phyloP scores from a whole-genome alignment of 805 yeast species.

The Danielia oregonensis region DNA sequence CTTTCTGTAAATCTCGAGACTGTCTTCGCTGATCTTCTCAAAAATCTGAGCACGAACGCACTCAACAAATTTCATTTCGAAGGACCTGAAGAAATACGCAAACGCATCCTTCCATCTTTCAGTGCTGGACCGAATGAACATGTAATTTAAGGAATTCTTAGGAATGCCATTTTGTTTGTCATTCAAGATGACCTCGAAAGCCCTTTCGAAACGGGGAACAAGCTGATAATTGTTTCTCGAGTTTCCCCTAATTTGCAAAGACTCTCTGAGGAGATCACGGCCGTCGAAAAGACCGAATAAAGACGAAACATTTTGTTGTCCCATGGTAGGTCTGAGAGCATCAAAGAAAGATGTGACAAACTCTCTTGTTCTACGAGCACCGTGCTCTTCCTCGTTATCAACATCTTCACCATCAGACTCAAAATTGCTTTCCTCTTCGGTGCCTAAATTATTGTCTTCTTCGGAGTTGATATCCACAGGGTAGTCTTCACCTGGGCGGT shows the following conservation, averaged over 20 bases:
- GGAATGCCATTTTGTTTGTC: conserved; percentile 5
- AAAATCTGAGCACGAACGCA: conserved; percentile 5
- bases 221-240: conserved; percentile 4
- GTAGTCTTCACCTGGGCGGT: not conserved
- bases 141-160: conserved; percentile 10
- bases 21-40: conserved; percentile 44
- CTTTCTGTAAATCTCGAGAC: conserved; percentile 35
- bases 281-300: conserved; percentile 12
- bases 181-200: conserved; percentile 19
- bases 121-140: conserved; percentile 45
- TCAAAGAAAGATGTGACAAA: conserved; percentile 25
- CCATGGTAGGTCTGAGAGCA: conserved; percentile 22
- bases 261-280: conserved; percentile 18
- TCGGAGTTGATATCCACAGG: not conserved
- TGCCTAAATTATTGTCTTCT: not conserved
- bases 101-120: conserved; percentile 68
- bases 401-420: conserved; percentile 14
- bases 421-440: conserved; percentile 6
- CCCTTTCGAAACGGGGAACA: conserved; percentile 21
- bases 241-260: conserved; percentile 19
- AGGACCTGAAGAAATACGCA: conserved; percentile 13
- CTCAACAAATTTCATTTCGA: conserved; percentile 3
- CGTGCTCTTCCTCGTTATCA: conserved; percentile 20
- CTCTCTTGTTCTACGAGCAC: conserved; percentile 20
- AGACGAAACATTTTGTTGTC: conserved; percentile 12